These are phyloP conservation scores for Talaromyces sp. DNA, from an alignment of 2,329 filamentous ascomycete genomes.

Conservation along the genomic window DNA sequence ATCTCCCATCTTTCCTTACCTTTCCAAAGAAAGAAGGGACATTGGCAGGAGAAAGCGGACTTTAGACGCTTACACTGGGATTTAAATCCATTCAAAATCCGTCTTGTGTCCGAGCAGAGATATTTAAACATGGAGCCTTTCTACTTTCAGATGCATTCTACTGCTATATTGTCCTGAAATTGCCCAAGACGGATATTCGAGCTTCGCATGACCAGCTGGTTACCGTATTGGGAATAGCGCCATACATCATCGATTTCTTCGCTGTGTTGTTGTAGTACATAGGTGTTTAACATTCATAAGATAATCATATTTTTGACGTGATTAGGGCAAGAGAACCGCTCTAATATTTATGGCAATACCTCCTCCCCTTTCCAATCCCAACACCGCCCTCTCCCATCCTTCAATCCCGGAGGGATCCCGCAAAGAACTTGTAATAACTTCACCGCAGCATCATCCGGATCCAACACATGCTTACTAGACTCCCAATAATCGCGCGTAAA, in stretches of 20 bases:
- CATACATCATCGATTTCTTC: neutral
- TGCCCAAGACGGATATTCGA: neutral
- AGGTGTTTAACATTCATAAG: neutral
- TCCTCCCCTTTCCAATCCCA: conserved; percentile 69
- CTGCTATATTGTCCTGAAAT: neutral
- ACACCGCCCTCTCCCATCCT: conserved; percentile 58
- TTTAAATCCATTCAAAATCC: conserved; percentile 1
- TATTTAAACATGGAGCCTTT: neutral
- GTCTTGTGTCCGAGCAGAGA: neutral
- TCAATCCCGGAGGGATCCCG: conserved; percentile 31
- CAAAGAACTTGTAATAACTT: conserved; percentile 60
- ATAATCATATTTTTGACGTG: neutral
- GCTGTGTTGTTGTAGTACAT: neutral
- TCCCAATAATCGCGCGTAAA: conserved; percentile 71
- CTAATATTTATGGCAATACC: conserved; percentile 48
- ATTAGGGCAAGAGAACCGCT: neutral
- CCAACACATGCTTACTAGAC: conserved; percentile 62
- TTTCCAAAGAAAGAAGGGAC: neutral
- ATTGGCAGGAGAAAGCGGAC: neutral
- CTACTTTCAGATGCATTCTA: neutral
- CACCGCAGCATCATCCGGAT: conserved; percentile 62
- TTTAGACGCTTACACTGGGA: neutral
- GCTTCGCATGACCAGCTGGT: neutral
- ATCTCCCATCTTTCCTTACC: neutral
- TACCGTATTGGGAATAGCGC: neutral